These are phyloP conservation scores for Globisporangium spiculum DNA, from an alignment of 352 stramenopile genomes.

Conservation along the genomic window DNA sequence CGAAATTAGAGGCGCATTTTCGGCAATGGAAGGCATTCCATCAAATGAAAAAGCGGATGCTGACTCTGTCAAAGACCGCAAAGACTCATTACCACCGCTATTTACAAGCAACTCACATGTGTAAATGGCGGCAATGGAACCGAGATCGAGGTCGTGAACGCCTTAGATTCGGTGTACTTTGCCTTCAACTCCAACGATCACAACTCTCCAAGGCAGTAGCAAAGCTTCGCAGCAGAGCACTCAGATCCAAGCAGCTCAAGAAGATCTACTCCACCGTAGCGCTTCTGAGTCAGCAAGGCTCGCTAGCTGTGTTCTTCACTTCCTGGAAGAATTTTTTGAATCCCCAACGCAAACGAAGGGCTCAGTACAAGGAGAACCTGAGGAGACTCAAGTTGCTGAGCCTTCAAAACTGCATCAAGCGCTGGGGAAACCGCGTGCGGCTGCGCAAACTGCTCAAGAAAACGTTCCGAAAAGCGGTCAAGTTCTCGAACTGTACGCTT, in stretches of 20 bases:
- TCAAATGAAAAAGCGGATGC: background rate
- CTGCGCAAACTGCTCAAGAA: conserved; percentile 23
- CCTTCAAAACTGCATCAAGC: conserved; percentile 16
- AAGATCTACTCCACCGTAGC: background rate
- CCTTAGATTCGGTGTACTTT: background rate
- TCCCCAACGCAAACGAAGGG: background rate
- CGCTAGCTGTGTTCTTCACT: background rate
- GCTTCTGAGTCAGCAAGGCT: background rate
- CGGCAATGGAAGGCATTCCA: conserved; percentile 8
- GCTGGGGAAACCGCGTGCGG: conserved; percentile 23
- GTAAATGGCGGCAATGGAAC: conserved; percentile 6
- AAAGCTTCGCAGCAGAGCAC: background rate
- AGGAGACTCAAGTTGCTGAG: conserved; percentile 16
- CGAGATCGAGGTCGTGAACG: background rate
- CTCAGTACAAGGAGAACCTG: background rate
- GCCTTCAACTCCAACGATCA: conserved; percentile 4
- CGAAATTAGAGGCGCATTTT: conserved; percentile 19
- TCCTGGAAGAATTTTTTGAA: conserved; percentile 12
- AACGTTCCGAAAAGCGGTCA: conserved; percentile 18
- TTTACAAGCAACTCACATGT: background rate
- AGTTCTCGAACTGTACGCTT: conserved; percentile 13
- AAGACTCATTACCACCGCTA: background rate
- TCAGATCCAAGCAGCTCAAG: background rate
- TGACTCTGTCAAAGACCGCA: background rate
- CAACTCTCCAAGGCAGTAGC: background rate